Base-by-base conservation (phyloP, 306 rosid genomes). In the Ormosia emarginata region DNA sequence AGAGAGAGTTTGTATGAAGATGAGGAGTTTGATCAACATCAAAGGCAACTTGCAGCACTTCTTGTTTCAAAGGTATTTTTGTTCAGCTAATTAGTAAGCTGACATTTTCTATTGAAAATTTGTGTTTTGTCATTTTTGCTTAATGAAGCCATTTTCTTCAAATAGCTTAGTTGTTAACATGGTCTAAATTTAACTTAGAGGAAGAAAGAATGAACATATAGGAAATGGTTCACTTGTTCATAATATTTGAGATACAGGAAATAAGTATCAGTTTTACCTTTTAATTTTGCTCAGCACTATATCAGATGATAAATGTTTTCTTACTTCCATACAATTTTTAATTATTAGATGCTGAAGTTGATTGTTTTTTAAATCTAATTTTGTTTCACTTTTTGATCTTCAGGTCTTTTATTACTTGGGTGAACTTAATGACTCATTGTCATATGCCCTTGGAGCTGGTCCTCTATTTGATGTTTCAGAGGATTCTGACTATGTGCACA, bases 361-460 rank as follows among this genome's bases (percentile, higher is more conserved):
- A 56, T 81, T 83, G 39, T 77, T 37, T 36, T 75, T 78, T 74
- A 36, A 10, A 57, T 82, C 82, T 59, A 18, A 69, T 34, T 63
- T 68, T 56, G 41, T 59, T 74, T 62, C 6, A 13, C 69, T 62
- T 6, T 15, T 39, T 46, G 66, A 33, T 81, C 82, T 68, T 75
- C 86, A 95, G 99, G 97, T 95, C 63, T 95, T 95, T 83, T 95
- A 95, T 78, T 95, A 95, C 89, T 86, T 95, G 93, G 97, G 97
- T 40, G 99, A 95, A 81, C 94, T 95, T 68, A 93, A 93, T 47
- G 99, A 95, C 82, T 93, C 99, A 1, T 80, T 95, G 50, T 91
- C 99, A n/a, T 95, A 95, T 79, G 98, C 99, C 53, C 97, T 95
- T 74, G 99, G 99, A 82, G 99, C 99, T 57, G 94, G 95, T 77